Evolutionary conservation across 2,329 filamentous ascomycete genomes (phyloP).

Genomic region (Penicillium sp.): DNA sequence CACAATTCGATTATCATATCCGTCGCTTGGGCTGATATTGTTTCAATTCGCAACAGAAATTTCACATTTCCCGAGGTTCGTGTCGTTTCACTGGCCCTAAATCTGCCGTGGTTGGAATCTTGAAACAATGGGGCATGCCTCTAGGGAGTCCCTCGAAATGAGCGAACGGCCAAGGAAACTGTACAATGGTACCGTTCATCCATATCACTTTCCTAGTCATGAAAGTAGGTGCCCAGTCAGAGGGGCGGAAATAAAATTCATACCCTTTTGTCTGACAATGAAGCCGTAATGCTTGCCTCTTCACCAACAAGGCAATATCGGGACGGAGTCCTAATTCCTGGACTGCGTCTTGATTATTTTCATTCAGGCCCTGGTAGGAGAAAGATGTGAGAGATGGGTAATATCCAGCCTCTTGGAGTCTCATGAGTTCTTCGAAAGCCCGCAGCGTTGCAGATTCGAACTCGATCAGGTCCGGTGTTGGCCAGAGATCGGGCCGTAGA

Average conservation of each 20-base stretch:
- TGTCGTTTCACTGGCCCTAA: neutral
- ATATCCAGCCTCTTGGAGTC: neutral
- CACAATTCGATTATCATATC: neutral
- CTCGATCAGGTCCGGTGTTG: fast-evolving
- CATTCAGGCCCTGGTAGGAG: neutral
- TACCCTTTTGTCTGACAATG: neutral
- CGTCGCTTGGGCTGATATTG: neutral
- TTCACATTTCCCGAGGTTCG: neutral
- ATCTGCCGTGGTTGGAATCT: neutral
- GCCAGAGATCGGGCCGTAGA: neutral
- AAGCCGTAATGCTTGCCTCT: neutral
- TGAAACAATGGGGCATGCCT: neutral
- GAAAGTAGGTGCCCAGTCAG: neutral
- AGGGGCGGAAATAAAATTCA: neutral
- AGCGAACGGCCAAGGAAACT: constrained; percentile 1
- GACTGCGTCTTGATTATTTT: neutral
- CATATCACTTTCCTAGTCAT: neutral
- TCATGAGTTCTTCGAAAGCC: neutral
- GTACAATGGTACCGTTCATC: neutral
- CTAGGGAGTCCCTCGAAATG: neutral
- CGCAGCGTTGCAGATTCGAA: neutral
- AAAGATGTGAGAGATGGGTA: neutral
- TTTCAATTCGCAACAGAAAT: neutral
- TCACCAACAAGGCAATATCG: neutral
- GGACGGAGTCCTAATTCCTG: neutral